phyloP scores from a whole-genome alignment of 1,284 basidiomycete genomes.

The Apiotrichum porosum region DNA sequence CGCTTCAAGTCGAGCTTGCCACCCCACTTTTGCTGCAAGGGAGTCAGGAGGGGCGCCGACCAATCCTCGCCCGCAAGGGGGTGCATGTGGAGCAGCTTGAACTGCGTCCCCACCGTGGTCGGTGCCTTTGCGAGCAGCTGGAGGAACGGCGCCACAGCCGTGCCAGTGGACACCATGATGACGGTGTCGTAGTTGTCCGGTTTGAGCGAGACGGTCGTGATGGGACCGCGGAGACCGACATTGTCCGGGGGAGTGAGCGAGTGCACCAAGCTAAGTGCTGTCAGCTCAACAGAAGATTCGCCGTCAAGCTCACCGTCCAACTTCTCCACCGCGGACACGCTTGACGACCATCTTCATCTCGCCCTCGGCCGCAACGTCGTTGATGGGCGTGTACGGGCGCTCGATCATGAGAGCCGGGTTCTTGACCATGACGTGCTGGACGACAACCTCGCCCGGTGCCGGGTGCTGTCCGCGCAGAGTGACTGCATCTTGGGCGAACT shows the following conservation, averaged over 20 bases:
- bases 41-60: conserved; percentile 14
- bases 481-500: conserved; percentile 8
- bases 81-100: conserved; percentile 30
- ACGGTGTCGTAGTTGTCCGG: conserved; percentile 35
- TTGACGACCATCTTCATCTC: conserved; percentile 42
- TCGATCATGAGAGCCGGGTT: conserved; percentile 46
- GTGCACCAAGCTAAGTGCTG: conserved; percentile 38
- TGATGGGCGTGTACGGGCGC: conserved; percentile 45
- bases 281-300: not conserved
- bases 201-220: conserved; percentile 36
- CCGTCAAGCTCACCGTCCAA: conserved; percentile 37
- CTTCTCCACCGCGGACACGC: conserved; percentile 45
- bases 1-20: conserved; percentile 14
- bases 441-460: conserved; percentile 21
- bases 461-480: conserved; percentile 9
- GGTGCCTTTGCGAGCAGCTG: conserved; percentile 42
- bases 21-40: conserved; percentile 23
- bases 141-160: conserved; percentile 46
- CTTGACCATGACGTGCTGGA: conserved; percentile 47
- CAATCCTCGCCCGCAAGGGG: conserved; percentile 14
- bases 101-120: conserved; percentile 4
- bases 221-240: conserved; percentile 44
- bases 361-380: conserved; percentile 34
- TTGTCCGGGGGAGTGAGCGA: conserved; percentile 28
- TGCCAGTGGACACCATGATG: conserved; percentile 48